Percentiles rank a stretch among this genome's conserved stretches.
Conservation (phyloP, 768 basidiomycete genomes). For the Lactarius sp. region DNA sequence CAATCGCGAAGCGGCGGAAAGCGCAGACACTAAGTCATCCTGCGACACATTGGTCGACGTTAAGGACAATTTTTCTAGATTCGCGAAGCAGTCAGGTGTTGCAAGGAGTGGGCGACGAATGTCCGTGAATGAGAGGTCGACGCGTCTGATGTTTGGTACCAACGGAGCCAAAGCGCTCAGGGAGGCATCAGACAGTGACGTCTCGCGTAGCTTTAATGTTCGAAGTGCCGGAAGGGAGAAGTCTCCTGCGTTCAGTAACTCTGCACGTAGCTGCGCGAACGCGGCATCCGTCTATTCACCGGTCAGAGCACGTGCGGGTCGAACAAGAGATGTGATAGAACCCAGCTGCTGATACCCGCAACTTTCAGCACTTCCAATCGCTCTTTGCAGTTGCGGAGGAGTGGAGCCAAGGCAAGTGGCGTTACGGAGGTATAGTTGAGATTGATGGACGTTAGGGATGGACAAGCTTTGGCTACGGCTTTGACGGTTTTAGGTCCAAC, state of each 20-base stretch:
- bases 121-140: slow-evolving; percentile 64
- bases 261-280: slow-evolving; percentile 42
- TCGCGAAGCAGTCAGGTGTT: slow-evolving; percentile 9
- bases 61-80: slow-evolving; percentile 58
- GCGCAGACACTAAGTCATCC: slow-evolving; percentile 38
- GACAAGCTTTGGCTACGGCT: slow-evolving; percentile 41
- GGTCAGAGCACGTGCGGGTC: background rate
- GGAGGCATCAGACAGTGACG: slow-evolving; percentile 46
- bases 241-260: slow-evolving; percentile 23
- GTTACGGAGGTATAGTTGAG: slow-evolving; percentile 56
- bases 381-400: slow-evolving; percentile 38
- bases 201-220: slow-evolving; percentile 56
- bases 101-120: slow-evolving; percentile 38
- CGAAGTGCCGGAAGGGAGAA: slow-evolving; percentile 39
- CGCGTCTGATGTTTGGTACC: slow-evolving; percentile 47
- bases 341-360: slow-evolving; percentile 60
- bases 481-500: slow-evolving; percentile 47
- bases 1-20: slow-evolving; percentile 40
- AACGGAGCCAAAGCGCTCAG: slow-evolving; percentile 39
- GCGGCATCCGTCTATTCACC: slow-evolving; percentile 50
- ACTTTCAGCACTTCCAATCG: slow-evolving; percentile 53
- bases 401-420: slow-evolving; percentile 42
- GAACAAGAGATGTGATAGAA: slow-evolving; percentile 23
- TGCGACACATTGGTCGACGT: slow-evolving; percentile 48
- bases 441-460: slow-evolving; percentile 45